These are phyloP conservation scores for Pythium angustatum DNA, from an alignment of 352 stramenopile species.

Conservation along the genomic window DNA sequence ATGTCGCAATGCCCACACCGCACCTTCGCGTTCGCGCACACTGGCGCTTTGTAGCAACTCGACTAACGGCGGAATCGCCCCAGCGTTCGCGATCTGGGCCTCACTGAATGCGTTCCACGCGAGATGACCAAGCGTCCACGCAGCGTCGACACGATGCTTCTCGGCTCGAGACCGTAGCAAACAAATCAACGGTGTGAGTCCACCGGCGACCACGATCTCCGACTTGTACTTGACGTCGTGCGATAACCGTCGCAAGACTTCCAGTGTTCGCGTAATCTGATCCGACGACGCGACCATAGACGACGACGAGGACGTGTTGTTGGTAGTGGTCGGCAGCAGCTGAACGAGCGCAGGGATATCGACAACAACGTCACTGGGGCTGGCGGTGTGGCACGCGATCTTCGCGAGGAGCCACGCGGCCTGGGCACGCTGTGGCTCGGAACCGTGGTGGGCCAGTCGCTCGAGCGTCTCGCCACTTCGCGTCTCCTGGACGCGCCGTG, in stretches of 20 bases:
- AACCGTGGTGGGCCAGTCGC: neutral
- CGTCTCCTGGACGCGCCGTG: neutral
- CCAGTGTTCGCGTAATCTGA: neutral
- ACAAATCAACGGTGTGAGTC: slow-evolving; percentile 17
- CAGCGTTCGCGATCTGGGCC: slow-evolving; percentile 23
- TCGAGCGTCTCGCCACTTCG: neutral
- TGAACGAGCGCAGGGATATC: slow-evolving; percentile 24
- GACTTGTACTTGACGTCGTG: slow-evolving; percentile 24
- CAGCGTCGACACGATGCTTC: slow-evolving; percentile 21
- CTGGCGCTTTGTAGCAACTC: slow-evolving; percentile 17
- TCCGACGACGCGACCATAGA: neutral
- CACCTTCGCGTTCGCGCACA: slow-evolving; percentile 24
- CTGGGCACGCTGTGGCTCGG: slow-evolving; percentile 4
- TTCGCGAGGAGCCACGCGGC: slow-evolving; percentile 22
- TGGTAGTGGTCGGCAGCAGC: neutral
- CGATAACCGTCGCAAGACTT: slow-evolving; percentile 18
- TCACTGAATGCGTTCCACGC: slow-evolving; percentile 29
- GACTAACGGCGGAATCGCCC: slow-evolving; percentile 19
- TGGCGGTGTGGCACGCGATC: slow-evolving; percentile 20
- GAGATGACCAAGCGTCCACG: slow-evolving; percentile 27
- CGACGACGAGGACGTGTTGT: neutral
- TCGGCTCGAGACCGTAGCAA: slow-evolving; percentile 10
- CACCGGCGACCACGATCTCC: slow-evolving; percentile 26
- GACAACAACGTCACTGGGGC: neutral
- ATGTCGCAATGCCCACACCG: slow-evolving; percentile 24